Evolutionary conservation across 78 protist species (phyloP).

Genomic region (Speleostelium caveatum): DNA sequence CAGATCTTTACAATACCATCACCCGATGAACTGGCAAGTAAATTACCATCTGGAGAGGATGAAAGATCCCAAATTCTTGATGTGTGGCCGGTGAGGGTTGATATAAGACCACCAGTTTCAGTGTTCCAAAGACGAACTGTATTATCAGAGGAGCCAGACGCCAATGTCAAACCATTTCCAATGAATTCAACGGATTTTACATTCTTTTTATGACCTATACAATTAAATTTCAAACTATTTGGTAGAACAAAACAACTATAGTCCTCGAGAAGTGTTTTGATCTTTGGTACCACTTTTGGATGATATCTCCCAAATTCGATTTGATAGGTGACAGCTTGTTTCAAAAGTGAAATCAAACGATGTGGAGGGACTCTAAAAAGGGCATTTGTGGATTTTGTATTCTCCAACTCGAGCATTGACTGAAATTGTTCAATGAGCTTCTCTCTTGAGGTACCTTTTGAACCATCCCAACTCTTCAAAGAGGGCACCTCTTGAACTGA

Average conservation of each 20-base stretch:
- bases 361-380: constrained; percentile 57
- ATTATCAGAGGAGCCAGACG: constrained; percentile 79
- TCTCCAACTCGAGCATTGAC: constrained; percentile 62
- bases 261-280: constrained; percentile 84
- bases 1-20: constrained; percentile 77
- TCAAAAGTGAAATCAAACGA: constrained; percentile 61
- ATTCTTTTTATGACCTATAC: constrained; percentile 84
- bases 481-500: constrained; percentile 82
- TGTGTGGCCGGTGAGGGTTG: constrained; percentile 55
- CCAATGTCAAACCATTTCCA: constrained; percentile 76
- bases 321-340: constrained; percentile 90
- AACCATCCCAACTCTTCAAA: constrained; percentile 80
- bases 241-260: constrained; percentile 85
- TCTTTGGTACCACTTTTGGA: constrained; percentile 78
- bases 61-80: constrained; percentile 84
- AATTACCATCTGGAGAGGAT: constrained; percentile 18
- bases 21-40: constrained; percentile 78
- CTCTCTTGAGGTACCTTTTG: constrained; percentile 56
- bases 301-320: constrained; percentile 85
- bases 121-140: constrained; percentile 68
- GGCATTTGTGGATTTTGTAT: constrained; percentile 42
- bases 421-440: constrained; percentile 58
- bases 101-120: constrained; percentile 31
- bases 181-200: constrained; percentile 87
- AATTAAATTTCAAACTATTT: constrained; percentile 41